Conservation (phyloP, 805 yeast genomes). For the Saccharomycopsis sp. region DNA sequence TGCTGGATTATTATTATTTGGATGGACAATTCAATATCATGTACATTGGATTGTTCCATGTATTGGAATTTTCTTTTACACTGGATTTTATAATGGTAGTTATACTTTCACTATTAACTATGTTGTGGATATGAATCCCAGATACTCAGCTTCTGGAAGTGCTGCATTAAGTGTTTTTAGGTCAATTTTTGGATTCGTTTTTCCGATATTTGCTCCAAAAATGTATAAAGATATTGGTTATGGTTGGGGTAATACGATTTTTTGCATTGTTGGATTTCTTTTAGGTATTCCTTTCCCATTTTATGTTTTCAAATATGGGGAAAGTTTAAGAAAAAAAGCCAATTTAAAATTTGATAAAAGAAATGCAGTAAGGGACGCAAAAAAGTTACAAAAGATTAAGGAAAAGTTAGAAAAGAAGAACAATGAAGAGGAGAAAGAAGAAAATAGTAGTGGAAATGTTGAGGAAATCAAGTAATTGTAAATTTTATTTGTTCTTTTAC, state of each 20-base stretch:
- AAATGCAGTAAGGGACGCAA: slow-evolving; percentile 36
- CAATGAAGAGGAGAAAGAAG: too few relatives aligned
- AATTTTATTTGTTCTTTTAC: too few relatives aligned
- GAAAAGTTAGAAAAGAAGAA: too few relatives aligned
- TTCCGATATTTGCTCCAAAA: slow-evolving; percentile 53
- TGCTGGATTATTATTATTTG: slow-evolving; percentile 41
- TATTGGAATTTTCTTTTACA: slow-evolving; percentile 36
- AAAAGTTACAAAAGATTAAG: not conserved
- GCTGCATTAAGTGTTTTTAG: slow-evolving; percentile 42
- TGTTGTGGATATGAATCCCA: slow-evolving; percentile 48
- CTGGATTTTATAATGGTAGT: slow-evolving; percentile 38
- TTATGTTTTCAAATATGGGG: slow-evolving; percentile 31
- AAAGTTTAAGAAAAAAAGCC: slow-evolving; percentile 24
- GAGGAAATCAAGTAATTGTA: too few relatives aligned
- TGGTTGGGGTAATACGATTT: slow-evolving; percentile 46
- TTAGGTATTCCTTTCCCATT: slow-evolving; percentile 28
- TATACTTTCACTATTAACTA: slow-evolving; percentile 47
- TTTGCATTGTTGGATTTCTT: slow-evolving; percentile 51
- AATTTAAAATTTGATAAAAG: slow-evolving; percentile 37
- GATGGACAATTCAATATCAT: slow-evolving; percentile 39
- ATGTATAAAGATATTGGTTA: slow-evolving; percentile 40
- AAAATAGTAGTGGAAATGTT: too few relatives aligned
- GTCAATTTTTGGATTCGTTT: slow-evolving; percentile 42
- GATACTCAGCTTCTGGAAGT: slow-evolving; percentile 38
- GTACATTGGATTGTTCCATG: slow-evolving; percentile 29